A percentile compares a stretch with the other conserved stretches of the same genome.
phyloP scores from a whole-genome alignment of 345 rosid species.

The Excoecaria agallocha region DNA sequence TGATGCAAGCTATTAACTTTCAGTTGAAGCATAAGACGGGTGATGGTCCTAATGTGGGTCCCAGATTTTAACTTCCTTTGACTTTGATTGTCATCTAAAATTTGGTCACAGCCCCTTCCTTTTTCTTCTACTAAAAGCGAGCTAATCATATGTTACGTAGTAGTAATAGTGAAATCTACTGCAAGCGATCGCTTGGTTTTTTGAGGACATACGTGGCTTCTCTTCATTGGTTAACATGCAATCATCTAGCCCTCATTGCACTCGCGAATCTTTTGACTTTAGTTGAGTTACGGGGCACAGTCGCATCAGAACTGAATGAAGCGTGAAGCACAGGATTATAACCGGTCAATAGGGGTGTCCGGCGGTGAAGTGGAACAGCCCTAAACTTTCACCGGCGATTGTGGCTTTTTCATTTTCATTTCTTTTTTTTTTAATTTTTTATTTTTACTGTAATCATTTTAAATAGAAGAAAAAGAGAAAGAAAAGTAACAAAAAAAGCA shows the following conservation, averaged over 20 bases:
- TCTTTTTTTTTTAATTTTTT: background rate
- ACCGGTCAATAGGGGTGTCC: background rate
- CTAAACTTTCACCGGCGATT: background rate
- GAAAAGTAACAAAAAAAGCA: background rate
- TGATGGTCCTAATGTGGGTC: constrained; percentile 3
- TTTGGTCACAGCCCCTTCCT: constrained; percentile 11
- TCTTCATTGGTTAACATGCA: constrained; percentile 5
- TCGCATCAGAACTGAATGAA: background rate
- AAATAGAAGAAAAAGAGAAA: background rate
- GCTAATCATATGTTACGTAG: background rate
- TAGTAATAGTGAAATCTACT: background rate
- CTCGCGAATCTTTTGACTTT: constrained; percentile 13
- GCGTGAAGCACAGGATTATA: constrained; percentile 17
- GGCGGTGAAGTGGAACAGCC: background rate
- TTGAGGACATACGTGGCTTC: constrained; percentile 4
- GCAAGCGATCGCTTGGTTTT: background rate
- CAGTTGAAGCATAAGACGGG: constrained; percentile 10
- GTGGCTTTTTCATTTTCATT: background rate
- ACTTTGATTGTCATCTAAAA: background rate
- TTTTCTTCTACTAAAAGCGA: too few species aligned
- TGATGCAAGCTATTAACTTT: background rate
- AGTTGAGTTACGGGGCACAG: background rate
- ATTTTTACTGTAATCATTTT: background rate
- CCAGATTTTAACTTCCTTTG: background rate
- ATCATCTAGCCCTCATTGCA: background rate